Base-by-base conservation (phyloP, 306 rosid genomes). In the Corylus avellana region DNA sequence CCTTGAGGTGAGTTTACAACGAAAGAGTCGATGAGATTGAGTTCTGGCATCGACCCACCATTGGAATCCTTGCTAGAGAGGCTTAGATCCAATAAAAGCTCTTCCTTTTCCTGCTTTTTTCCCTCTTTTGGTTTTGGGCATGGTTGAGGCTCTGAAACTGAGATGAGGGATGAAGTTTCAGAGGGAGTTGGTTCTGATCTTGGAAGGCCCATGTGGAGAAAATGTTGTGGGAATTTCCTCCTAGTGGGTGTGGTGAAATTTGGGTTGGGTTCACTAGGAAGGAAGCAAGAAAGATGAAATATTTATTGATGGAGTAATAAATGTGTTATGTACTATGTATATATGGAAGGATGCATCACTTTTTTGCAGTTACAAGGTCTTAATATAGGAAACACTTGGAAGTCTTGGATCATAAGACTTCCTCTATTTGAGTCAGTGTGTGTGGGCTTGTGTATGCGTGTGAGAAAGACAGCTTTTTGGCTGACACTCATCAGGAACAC, bases 351-450 rank as follows among this genome's bases (percentile, higher is more conserved):
- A 81, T 73, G 80, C 69, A 73, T 63, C 88, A 82, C 85, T 88
- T 78, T 84, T 85, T 87, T 88, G 78, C 85, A 90, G 97, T 92
- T 95, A 86, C 84, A 86, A 83, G 85, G 97, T 87, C 97, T 79
- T 88, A 88, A 87, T 92, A 88, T 72, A 80, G 87, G 83, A 25
- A 83, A 77, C 84, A 76, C 88, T 88, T 77, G 25, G 25, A 22
- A 22, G 25, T 22, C 25, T 22, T 22, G 66, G 82, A 83, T 82
- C 84, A 74, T 76, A 87, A 82, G 87, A 86, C 83, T 79, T 56
- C 35, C 54, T 29, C 29, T 6, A 6, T 6, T 16, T 70, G 57
- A 42, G 67, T 78, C 76, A 50, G 25, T 4, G 51, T 73, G 51
- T 25, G 58, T 79, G 70, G 70, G 71, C 73, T 80, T 72, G 77